A percentile compares a stretch with the other conserved stretches of the same genome.
These are phyloP conservation scores for Fomitopsis serialis DNA, from an alignment of 768 basidiomycete genomes.

Conservation along the genomic window DNA sequence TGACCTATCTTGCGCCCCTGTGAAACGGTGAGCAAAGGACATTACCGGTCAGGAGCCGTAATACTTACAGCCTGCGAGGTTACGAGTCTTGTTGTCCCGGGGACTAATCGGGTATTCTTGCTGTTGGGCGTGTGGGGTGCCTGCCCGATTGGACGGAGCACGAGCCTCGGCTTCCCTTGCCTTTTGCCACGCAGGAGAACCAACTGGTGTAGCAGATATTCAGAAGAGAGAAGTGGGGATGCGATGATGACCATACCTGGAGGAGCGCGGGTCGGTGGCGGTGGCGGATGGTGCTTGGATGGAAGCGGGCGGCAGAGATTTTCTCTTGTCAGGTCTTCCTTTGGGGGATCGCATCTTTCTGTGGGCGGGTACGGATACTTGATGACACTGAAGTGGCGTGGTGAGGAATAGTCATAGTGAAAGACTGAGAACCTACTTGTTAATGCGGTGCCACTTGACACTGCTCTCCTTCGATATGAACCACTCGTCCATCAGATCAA, in stretches of 20 bases:
- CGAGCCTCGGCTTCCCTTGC: background rate
- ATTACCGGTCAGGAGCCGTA: too few relatives aligned
- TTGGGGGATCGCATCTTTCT: constrained; percentile 33
- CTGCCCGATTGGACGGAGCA: background rate
- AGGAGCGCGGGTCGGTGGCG: constrained; percentile 22
- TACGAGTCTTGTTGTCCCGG: background rate
- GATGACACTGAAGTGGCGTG: constrained; percentile 16
- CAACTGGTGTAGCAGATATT: constrained; percentile 3
- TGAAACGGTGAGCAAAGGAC: background rate
- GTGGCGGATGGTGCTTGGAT: constrained; percentile 20
- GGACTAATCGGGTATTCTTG: background rate
- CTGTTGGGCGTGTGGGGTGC: background rate
- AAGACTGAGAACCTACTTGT: constrained; percentile 17
- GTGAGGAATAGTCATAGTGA: background rate
- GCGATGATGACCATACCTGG: constrained; percentile 24
- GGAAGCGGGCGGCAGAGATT: constrained; percentile 42
- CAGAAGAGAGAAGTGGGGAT: background rate
- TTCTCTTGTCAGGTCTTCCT: constrained; percentile 32
- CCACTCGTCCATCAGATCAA: constrained; percentile 39
- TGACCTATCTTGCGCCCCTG: background rate
- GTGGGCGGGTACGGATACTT: constrained; percentile 36
- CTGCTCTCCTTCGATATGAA: constrained; percentile 23
- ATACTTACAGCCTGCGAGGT: constrained; percentile 2
- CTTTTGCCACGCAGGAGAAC: constrained; percentile 15
- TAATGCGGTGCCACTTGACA: constrained; percentile 19